Percentiles rank a stretch among this genome's conserved stretches.
Evolutionary conservation across 257 asterid species (phyloP).

Genomic region (Haberlea rhodopensis): DNA sequence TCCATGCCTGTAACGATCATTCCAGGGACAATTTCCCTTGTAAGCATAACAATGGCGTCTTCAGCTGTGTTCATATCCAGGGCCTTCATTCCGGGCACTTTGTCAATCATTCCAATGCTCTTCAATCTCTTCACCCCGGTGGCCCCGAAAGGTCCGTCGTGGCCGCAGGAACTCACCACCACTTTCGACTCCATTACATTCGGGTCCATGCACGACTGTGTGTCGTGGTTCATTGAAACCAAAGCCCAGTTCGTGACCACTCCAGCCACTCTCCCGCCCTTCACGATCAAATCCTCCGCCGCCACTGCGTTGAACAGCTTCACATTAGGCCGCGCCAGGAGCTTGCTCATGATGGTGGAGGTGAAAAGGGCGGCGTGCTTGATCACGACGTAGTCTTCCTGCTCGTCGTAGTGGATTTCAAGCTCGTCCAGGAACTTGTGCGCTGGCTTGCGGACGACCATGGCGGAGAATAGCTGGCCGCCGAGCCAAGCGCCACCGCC

Average conservation of each 20-base stretch:
- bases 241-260: constrained; percentile 93
- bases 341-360: too few species aligned
- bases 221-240: constrained; percentile 88
- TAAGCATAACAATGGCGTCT: constrained; percentile 82
- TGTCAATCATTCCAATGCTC: constrained; percentile 88
- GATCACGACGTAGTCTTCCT: too few species aligned
- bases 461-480: constrained; percentile 88
- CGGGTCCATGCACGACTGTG: too few species aligned
- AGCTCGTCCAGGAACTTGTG: too few species aligned
- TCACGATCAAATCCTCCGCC: constrained; percentile 83
- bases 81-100: constrained; percentile 92
- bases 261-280: constrained; percentile 67
- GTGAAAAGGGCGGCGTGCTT: too few species aligned
- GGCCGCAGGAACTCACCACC: too few species aligned
- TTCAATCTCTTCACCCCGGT: too few species aligned
- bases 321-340: too few species aligned
- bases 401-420: too few species aligned
- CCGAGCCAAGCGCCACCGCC: constrained; percentile 97
- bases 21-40: constrained; percentile 88
- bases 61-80: constrained; percentile 92
- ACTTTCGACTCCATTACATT: too few species aligned
- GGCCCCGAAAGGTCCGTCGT: too few species aligned
- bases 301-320: constrained; percentile 96
- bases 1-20: constrained; percentile 98
- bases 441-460: too few species aligned